Percentiles rank a stretch among this genome's conserved stretches.
Conservation (phyloP, 345 rosid genomes). For the Eutrema heterophyllum region DNA sequence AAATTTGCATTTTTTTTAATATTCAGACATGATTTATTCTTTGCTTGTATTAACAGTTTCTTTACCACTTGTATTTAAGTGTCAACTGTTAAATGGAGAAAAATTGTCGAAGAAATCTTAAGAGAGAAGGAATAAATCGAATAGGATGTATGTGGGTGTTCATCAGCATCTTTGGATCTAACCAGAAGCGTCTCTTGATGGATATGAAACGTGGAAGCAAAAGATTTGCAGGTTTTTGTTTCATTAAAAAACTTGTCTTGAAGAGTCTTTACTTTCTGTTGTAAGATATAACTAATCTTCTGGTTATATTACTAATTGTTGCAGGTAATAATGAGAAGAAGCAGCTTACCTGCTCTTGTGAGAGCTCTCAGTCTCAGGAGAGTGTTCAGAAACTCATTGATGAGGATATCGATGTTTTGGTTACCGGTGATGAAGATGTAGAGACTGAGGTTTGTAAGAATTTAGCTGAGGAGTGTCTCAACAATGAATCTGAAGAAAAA, state of each 20-base stretch:
- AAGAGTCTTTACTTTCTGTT: background rate
- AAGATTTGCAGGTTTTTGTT: constrained; percentile 13
- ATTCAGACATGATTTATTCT: constrained; percentile 24
- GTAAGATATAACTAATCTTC: background rate
- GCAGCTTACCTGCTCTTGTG: background rate
- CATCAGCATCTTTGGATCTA: constrained; percentile 31
- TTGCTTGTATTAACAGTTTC: constrained; percentile 31
- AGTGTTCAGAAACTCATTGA: constrained; percentile 78
- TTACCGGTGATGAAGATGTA: constrained; percentile 14
- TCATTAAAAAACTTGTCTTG: background rate
- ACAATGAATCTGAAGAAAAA: constrained; percentile 44
- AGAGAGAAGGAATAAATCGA: constrained; percentile 19
- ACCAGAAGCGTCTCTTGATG: constrained; percentile 24
- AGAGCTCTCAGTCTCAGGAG: constrained; percentile 28
- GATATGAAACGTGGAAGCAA: constrained; percentile 23
- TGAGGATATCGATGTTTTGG: constrained; percentile 45
- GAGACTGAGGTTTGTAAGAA: constrained; percentile 30
- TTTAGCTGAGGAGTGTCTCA: constrained; percentile 17
- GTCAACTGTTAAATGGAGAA: constrained; percentile 26
- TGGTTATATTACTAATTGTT: background rate
- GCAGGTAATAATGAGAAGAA: constrained; percentile 13
- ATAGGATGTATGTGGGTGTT: constrained; percentile 30
- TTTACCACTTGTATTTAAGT: constrained; percentile 9
- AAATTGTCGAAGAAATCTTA: constrained; percentile 5
- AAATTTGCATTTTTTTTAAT: background rate